These are phyloP conservation scores for Artemisia annua DNA, from an alignment of 129 eudicot species.

Conservation along the genomic window DNA sequence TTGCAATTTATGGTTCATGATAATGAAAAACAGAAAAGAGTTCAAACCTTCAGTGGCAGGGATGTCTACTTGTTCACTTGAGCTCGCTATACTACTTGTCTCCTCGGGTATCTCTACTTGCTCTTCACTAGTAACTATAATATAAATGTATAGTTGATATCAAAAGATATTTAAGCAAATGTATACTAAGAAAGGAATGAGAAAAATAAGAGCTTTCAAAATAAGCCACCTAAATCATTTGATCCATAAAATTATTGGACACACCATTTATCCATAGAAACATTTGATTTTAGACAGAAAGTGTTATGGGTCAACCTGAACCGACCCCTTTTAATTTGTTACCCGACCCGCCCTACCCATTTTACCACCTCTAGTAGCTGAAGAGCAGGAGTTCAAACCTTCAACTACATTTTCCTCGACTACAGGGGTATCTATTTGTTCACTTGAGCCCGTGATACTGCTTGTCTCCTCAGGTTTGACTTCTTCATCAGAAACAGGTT, in stretches of 20 bases:
- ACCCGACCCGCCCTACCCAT: background rate
- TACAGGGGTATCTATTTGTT: constrained; percentile 36
- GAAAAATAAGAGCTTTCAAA: too few species aligned
- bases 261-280: too few species aligned
- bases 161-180: background rate
- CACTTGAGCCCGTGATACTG: constrained; percentile 35
- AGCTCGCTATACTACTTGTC: constrained; percentile 15
- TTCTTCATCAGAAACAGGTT: constrained; percentile 19
- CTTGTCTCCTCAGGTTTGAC: constrained; percentile 24
- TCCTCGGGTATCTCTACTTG: constrained; percentile 33
- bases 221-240: too few species aligned
- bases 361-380: background rate
- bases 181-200: too few species aligned
- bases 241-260: too few species aligned
- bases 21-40: background rate
- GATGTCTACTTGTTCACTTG: constrained; percentile 35
- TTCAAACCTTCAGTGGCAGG: constrained; percentile 39
- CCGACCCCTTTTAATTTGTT: too few species aligned
- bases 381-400: constrained; percentile 43
- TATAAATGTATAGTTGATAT: background rate
- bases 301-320: too few species aligned
- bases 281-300: too few species aligned
- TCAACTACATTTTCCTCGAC: constrained; percentile 22
- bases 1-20: constrained; percentile 7
- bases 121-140: constrained; percentile 13